Base-by-base conservation (phyloP, 1,284 basidiomycete species). In the Psilocybe mexicana region DNA sequence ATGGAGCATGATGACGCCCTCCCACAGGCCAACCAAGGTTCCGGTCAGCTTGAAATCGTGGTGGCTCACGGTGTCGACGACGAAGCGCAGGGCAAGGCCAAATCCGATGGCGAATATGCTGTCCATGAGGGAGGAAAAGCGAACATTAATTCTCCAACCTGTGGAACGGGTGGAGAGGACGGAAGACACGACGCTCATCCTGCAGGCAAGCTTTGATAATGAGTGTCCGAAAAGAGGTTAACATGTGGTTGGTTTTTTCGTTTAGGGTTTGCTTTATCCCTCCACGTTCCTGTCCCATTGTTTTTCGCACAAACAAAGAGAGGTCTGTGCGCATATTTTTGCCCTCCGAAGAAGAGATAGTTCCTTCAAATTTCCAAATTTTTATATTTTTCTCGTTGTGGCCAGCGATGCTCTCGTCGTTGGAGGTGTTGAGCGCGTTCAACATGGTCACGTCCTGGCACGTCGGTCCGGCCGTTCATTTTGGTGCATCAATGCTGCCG, bases 11-110 rank as follows among this genome's bases (percentile, higher is more conserved):
- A 90, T 82, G 24, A 88, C 79, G 45, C 88, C 88, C 71, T 90
- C 88, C 87, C 88, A 90, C 24, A 90, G 71, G 12, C 88, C 88
- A 52, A 90, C 75, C 59, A 90, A 78, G 10, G 83, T 82, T 12
- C 83, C 83, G 59, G 72, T 74, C 40, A 76, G 63, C 54, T 72
- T 76, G 59, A 76, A 65, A 65, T 84, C 81, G 60, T 83, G 74
- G 60, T 79, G 73, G 42, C 79, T 80, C 54, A 81, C 77, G 33
- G 72, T 46, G 66, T 78, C 77, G 57, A 85, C 68, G 55, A 83
- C 71, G 58, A 80, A 66, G 43, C 83, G 83, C 49, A 85, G 67
- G 40, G 68, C 72, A 54, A 85, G 78, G 43, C 83, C 83, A 38
- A 77, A 72, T 44, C 69, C 76, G 57, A 85, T 84, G 62, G 84